Conservation (phyloP, 106 monocot species). For the Apostasia ramifera region DNA sequence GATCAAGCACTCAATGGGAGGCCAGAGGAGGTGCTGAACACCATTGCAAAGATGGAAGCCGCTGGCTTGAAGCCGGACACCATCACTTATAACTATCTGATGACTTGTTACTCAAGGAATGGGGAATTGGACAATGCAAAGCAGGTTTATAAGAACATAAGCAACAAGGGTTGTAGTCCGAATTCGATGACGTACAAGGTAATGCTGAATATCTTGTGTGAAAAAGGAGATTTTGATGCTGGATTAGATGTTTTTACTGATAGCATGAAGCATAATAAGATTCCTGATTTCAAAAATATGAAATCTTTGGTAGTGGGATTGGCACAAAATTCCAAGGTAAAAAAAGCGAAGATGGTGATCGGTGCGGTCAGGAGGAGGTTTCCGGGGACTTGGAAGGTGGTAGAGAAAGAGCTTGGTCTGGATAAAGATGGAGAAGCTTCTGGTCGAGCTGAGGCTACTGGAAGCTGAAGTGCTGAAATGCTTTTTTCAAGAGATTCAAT, state of each 20-base stretch:
- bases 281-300: slow-evolving; percentile 63
- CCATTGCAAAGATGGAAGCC: slow-evolving; percentile 44
- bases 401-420: slow-evolving; percentile 55
- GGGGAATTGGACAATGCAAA: slow-evolving; percentile 44
- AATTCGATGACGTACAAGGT: slow-evolving; percentile 45
- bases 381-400: slow-evolving; percentile 53
- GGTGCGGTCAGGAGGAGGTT: slow-evolving; percentile 47
- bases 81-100: slow-evolving; percentile 63
- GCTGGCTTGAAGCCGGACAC: slow-evolving; percentile 61
- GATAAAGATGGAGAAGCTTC: slow-evolving; percentile 7
- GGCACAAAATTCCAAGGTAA: slow-evolving; percentile 36
- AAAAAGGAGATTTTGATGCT: slow-evolving; percentile 49
- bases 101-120: slow-evolving; percentile 48
- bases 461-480: slow-evolving; percentile 1
- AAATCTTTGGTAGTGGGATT: slow-evolving; percentile 60
- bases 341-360: slow-evolving; percentile 54
- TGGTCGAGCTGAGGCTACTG: slow-evolving; percentile 2
- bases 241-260: slow-evolving; percentile 53
- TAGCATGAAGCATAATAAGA: slow-evolving; percentile 50
- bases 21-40: slow-evolving; percentile 31
- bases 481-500: no score
- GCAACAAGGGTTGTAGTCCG: slow-evolving; percentile 16
- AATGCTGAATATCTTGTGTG: slow-evolving; percentile 37
- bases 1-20: slow-evolving; percentile 31
- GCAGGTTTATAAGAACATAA: slow-evolving; percentile 30